Base-by-base conservation (phyloP, 192 early-diverging fungal genomes). In the Coemansia sp. region DNA sequence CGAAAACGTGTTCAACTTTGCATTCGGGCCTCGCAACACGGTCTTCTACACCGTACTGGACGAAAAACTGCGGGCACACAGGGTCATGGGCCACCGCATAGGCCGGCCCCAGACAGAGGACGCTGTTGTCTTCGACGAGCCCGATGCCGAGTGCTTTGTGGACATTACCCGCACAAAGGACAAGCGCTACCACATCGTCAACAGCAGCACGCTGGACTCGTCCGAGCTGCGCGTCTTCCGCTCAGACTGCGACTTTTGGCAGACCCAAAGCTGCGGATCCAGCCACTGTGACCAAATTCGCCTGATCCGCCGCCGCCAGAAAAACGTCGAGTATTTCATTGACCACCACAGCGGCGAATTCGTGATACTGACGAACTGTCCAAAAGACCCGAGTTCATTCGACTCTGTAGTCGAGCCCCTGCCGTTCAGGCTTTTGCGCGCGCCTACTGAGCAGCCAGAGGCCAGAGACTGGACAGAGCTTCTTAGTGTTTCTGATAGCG, bases 151-250 rank as follows among this genome's bases (percentile, higher is more conserved):
- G 29, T 85, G 85, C 36, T 91, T 92, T 86, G 84, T 92, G 11
- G 91, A 92, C 75, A 87, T 92, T 38, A 87, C 88, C 11, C 79
- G 84, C 16, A 88, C 91, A 52, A 92, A 91, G 67, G 91, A 92
- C 73, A 84, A 82, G 64, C 74, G 69, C 58, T 91, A 84, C 59
- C 73, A 89, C 11, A 85, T 88, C 10, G 80, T 92, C 73, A 89
- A 89, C 69, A 85, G 87, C 52, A 91, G 89, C 61, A 86, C 87
- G 0, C 76, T 92, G 4, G 87, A 88, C 22, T 88, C 89, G 7
- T 91, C 89, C 3, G 88, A 92, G 67, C 82, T 88, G 18, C 66
- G 77, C 14, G 48, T 92, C 3, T 75, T 92, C 48, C 69, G 83
- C 14, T 65, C 75, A 7, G 28, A 33, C 7, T 16, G 33, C 52